These are phyloP conservation scores for Rhododendron williamsianum DNA, from an alignment of 148 eudicot genomes.

Conservation along the genomic window DNA sequence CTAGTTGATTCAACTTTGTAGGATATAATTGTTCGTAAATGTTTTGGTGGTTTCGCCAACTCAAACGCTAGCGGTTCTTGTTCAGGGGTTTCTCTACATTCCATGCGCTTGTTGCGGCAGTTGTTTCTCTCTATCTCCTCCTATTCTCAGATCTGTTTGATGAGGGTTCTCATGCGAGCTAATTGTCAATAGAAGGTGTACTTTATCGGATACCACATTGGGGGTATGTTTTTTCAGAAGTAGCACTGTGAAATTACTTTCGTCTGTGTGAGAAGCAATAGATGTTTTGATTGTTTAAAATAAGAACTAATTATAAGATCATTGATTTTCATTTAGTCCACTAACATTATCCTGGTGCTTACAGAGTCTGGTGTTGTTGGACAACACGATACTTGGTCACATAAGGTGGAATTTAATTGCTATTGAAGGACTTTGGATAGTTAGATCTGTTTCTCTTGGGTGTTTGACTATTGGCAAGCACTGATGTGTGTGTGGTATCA, in stretches of 20 bases:
- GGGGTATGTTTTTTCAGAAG: conserved; percentile 32
- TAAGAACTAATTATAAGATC: neutral
- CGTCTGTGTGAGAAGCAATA: neutral
- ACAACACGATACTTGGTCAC: neutral
- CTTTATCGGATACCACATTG: conserved; percentile 35
- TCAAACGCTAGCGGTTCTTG: neutral
- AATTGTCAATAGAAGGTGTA: conserved; percentile 32
- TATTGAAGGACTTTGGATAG: neutral
- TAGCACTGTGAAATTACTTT: neutral
- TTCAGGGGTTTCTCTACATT: conserved; percentile 55
- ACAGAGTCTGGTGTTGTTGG: neutral
- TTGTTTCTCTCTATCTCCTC: conserved; percentile 43
- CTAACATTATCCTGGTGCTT: neutral
- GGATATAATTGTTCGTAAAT: neutral
- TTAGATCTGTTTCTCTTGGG: neutral
- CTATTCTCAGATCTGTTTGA: conserved; percentile 35
- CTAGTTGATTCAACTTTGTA: neutral
- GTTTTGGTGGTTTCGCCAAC: neutral
- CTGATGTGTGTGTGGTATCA: neutral
- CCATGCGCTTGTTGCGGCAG: conserved; percentile 44
- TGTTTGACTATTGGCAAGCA: neutral
- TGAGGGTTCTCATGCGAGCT: conserved; percentile 15
- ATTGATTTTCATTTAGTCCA: neutral
- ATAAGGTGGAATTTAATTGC: neutral
- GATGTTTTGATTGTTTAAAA: neutral